Percentiles rank a stretch among this genome's conserved stretches.
phyloP scores from a whole-genome alignment of 2,329 filamentous ascomycete species.

The Colletotrichum tropicicola region DNA sequence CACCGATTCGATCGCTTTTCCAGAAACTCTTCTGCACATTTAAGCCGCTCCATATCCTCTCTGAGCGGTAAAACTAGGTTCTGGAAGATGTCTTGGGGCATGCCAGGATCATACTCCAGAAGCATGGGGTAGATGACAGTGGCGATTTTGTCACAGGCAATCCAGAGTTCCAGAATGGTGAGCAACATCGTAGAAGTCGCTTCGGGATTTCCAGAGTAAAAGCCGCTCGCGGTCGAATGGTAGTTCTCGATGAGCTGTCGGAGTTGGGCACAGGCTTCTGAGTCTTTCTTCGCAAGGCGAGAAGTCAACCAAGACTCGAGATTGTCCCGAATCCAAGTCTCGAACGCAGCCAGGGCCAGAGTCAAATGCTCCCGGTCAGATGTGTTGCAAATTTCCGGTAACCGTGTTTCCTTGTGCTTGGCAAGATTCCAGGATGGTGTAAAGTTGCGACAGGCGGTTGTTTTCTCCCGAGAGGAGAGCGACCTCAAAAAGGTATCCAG shows the following conservation, averaged over 20 bases:
- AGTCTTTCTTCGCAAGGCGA: conserved; percentile 25
- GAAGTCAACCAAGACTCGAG: background rate
- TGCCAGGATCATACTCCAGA: conserved; percentile 53
- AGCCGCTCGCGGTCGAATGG: conserved; percentile 31
- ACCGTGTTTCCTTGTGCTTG: background rate
- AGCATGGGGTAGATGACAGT: conserved; percentile 50
- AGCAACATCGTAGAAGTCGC: conserved; percentile 63
- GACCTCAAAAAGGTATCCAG: background rate
- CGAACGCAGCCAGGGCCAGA: conserved; percentile 43
- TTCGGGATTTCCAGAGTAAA: conserved; percentile 54
- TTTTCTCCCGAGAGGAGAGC: background rate
- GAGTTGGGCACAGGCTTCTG: conserved; percentile 40
- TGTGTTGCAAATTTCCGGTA: background rate
- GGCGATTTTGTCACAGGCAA: conserved; percentile 61
- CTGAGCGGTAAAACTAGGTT: conserved; percentile 53
- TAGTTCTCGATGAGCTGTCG: conserved; percentile 44
- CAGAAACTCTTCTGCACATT: conserved; percentile 57
- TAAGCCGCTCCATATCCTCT: conserved; percentile 55
- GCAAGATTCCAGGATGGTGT: background rate
- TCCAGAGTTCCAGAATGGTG: conserved; percentile 66
- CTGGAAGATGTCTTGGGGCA: conserved; percentile 50
- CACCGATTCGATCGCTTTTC: conserved; percentile 40
- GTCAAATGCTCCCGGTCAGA: background rate
- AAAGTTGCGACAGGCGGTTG: background rate
- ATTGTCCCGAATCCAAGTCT: conserved; percentile 50